phyloP scores from a whole-genome alignment of 345 rosid genomes.

The Xanthoceras sorbifolium region DNA sequence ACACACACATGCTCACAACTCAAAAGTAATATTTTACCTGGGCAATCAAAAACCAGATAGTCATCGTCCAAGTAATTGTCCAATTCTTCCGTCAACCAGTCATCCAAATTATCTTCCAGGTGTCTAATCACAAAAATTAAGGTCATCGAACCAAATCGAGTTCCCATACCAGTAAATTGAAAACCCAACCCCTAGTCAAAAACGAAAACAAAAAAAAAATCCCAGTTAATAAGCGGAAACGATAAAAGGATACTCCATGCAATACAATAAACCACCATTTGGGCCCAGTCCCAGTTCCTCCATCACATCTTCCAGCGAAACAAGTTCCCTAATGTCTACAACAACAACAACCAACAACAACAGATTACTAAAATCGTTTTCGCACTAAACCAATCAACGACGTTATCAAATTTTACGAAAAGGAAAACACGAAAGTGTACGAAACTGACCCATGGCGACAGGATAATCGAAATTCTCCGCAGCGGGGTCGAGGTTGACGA shows the following conservation, averaged over 20 bases:
- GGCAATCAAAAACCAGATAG: conserved; percentile 88
- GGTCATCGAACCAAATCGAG: conserved; percentile 24
- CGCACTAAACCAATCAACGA: conserved; percentile 6
- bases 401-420: neutral
- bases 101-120: conserved; percentile 80
- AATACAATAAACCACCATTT: conserved; percentile 84
- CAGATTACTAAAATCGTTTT: neutral
- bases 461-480: conserved; percentile 91
- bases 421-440: neutral
- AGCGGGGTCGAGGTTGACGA: conserved; percentile 91
- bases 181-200: neutral
- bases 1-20: neutral
- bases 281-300: conserved; percentile 89
- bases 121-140: conserved; percentile 59
- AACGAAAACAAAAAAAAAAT: neutral
- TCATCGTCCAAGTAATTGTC: conserved; percentile 88
- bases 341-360: neutral
- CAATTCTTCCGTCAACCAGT: conserved; percentile 84
- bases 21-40: conserved; percentile 52
- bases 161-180: neutral
- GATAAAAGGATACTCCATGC: conserved; percentile 94
- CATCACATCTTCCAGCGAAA: conserved; percentile 93
- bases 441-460: conserved; percentile 72
- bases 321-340: conserved; percentile 87
- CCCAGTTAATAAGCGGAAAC: too few relatives aligned